phyloP scores from a whole-genome alignment of 73 alveolate species.

The Symbiodinium pilosum region DNA sequence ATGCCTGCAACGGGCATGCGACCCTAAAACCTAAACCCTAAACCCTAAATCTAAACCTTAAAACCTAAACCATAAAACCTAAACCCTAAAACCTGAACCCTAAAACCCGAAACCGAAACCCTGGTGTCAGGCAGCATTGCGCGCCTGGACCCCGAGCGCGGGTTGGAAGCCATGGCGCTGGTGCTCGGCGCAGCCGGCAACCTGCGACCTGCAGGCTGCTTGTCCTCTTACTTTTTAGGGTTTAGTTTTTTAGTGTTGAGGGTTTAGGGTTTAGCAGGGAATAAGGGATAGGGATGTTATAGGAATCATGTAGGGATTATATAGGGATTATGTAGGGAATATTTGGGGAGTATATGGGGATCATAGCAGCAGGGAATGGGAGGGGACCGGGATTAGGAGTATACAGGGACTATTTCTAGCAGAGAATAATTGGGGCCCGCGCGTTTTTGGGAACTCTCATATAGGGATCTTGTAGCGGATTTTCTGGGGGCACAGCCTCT shows the following conservation, averaged over 20 bases:
- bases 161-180: slow-evolving; percentile 85
- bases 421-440: too few relatives aligned
- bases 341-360: too few relatives aligned
- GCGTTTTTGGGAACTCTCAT: too few relatives aligned
- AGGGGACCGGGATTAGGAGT: too few relatives aligned
- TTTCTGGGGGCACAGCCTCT: background rate
- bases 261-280: background rate
- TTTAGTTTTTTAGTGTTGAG: background rate
- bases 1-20: too few relatives aligned
- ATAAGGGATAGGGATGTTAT: background rate
- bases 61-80: background rate
- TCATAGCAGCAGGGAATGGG: too few relatives aligned
- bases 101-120: background rate
- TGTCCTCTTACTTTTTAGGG: background rate
- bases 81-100: background rate
- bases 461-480: background rate
- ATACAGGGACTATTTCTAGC: too few relatives aligned
- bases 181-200: slow-evolving; percentile 42
- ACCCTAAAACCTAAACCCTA: background rate
- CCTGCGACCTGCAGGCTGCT: slow-evolving; percentile 73
- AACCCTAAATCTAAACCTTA: background rate
- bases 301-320: too few relatives aligned
- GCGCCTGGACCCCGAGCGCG: slow-evolving; percentile 55
- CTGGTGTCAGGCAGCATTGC: slow-evolving; percentile 67
- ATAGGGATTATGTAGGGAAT: too few relatives aligned